Evolutionary conservation across 805 yeast genomes (phyloP).

Genomic region (Saturnispora sanitii): DNA sequence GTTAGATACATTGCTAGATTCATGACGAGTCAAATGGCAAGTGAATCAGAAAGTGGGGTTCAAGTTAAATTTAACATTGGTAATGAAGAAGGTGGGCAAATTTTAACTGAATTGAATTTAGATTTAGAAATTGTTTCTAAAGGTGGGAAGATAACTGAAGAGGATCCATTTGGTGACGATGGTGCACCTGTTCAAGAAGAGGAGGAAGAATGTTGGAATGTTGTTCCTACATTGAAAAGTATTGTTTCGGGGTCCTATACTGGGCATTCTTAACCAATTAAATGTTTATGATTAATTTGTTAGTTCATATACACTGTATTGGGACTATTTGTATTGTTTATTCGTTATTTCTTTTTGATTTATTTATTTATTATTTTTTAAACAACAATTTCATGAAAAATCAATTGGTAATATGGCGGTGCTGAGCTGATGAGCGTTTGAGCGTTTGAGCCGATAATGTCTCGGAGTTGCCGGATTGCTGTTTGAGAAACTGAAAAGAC

Average conservation of each 20-base stretch:
- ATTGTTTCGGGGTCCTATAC: constrained; percentile 42
- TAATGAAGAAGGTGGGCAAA: constrained; percentile 33
- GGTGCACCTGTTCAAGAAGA: constrained; percentile 10
- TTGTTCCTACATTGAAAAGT: constrained; percentile 37
- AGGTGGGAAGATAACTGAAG: constrained; percentile 19
- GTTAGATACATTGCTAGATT: constrained; percentile 80
- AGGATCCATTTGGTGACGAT: constrained; percentile 28
- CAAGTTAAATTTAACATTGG: constrained; percentile 52
- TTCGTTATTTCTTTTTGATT: constrained; percentile 3
- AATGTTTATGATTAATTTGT: background rate
- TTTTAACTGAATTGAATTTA: constrained; percentile 33
- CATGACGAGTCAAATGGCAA: constrained; percentile 59
- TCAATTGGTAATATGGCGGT: too few relatives aligned
- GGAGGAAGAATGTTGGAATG: constrained; percentile 20
- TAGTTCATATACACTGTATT: too few relatives aligned
- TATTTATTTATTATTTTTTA: background rate
- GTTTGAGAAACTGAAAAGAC: too few relatives aligned
- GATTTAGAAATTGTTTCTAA: constrained; percentile 26
- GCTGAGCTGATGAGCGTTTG: too few relatives aligned
- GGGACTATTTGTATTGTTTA: too few relatives aligned
- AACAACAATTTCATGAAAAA: too few relatives aligned
- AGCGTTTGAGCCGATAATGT: too few relatives aligned
- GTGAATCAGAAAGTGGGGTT: constrained; percentile 68
- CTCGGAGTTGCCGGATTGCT: too few relatives aligned
- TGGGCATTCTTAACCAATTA: constrained; percentile 25